Percentiles rank a stretch among this genome's conserved stretches.
phyloP scores from a whole-genome alignment of 768 basidiomycete genomes.

The Phaeolepiota aurea region DNA sequence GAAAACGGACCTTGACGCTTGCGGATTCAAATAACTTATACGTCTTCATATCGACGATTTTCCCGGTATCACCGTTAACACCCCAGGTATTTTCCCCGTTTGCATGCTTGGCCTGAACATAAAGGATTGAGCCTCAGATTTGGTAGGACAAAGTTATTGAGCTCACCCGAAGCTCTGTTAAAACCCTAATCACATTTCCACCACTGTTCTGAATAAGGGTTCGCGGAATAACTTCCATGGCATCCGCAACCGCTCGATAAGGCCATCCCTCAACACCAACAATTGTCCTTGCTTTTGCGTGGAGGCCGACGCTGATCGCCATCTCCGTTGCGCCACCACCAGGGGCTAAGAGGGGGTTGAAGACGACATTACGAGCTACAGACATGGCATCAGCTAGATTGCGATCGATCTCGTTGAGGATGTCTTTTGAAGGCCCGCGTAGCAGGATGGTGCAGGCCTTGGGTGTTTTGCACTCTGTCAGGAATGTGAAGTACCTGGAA shows the following conservation, averaged over 20 bases:
- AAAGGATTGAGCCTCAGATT: conserved; percentile 3
- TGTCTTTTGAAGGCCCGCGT: conserved; percentile 96
- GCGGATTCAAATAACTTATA: conserved; percentile 95
- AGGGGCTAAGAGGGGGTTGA: conserved; percentile 89
- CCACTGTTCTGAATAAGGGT: conserved; percentile 94
- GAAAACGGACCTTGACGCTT: conserved; percentile 91
- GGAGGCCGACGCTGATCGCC: conserved; percentile 88
- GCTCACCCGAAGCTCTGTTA: conserved; percentile 88
- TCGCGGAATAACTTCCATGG: conserved; percentile 94
- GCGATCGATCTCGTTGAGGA: conserved; percentile 95
- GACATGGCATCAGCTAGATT: conserved; percentile 97
- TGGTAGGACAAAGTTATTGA: not conserved
- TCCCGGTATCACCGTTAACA: conserved; percentile 93
- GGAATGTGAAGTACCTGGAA: conserved; percentile 94
- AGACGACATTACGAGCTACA: conserved; percentile 94
- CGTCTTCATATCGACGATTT: conserved; percentile 90
- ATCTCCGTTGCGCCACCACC: conserved; percentile 98
- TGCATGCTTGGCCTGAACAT: conserved; percentile 82
- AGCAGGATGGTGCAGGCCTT: conserved; percentile 98
- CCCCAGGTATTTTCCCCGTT: conserved; percentile 89
- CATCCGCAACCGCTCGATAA: conserved; percentile 87
- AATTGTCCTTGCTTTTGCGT: conserved; percentile 68
- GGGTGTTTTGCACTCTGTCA: conserved; percentile 82
- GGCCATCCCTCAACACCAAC: conserved; percentile 90
- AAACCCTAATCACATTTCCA: conserved; percentile 86